Conservation (phyloP, 495 filamentous ascomycete genomes). For the Pseudotulostoma volvatum region DNA sequence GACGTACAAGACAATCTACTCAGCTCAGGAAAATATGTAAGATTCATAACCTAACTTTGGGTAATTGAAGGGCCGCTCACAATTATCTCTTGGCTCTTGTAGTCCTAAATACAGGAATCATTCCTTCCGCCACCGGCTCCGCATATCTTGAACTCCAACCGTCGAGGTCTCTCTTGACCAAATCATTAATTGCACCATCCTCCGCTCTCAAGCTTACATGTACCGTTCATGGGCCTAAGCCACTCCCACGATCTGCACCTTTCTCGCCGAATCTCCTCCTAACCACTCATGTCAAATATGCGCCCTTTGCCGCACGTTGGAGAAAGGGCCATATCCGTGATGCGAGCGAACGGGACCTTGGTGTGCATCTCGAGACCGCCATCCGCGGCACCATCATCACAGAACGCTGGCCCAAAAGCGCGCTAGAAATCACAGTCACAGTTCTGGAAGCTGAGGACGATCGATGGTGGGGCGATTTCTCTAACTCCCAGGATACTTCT, state of each 20-base stretch:
- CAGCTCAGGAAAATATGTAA: slow-evolving; percentile 71
- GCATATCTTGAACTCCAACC: slow-evolving; percentile 80
- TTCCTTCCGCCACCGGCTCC: slow-evolving; percentile 85
- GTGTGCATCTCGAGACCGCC: slow-evolving; percentile 79
- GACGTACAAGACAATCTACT: slow-evolving; percentile 41
- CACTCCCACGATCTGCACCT: slow-evolving; percentile 71
- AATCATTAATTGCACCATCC: slow-evolving; percentile 28
- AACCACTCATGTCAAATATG: slow-evolving; percentile 86
- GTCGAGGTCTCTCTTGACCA: slow-evolving; percentile 31
- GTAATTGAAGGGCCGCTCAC: neutral
- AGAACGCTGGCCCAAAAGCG: slow-evolving; percentile 91
- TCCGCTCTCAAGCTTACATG: slow-evolving; percentile 75
- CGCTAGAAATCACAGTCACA: slow-evolving; percentile 79
- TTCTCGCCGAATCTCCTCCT: slow-evolving; percentile 85
- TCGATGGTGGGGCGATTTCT: slow-evolving; percentile 40
- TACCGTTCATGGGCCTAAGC: slow-evolving; percentile 82
- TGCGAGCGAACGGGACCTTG: slow-evolving; percentile 71
- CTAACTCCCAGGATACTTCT: slow-evolving; percentile 31
- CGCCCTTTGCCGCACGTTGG: slow-evolving; percentile 73
- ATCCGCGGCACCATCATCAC: slow-evolving; percentile 78
- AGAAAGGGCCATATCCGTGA: slow-evolving; percentile 80
- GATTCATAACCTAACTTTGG: slow-evolving; percentile 10
- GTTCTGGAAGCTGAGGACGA: slow-evolving; percentile 82
- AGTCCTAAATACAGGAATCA: slow-evolving; percentile 86
- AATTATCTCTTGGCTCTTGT: neutral